Conservation (phyloP, 768 basidiomycete species). For the Boletus tylopilopsis region DNA sequence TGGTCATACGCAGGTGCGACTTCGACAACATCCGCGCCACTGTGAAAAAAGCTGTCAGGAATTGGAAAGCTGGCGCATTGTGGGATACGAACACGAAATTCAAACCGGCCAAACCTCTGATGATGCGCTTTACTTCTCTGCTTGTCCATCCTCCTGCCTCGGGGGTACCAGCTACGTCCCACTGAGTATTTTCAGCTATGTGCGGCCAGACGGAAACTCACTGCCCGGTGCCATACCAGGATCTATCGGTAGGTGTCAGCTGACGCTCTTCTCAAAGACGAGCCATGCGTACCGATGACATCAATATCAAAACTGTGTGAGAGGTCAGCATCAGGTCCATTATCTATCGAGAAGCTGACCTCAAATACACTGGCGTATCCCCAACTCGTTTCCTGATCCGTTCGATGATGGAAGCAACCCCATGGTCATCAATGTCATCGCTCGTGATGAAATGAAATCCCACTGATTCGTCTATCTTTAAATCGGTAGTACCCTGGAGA, state of each 20-base stretch:
- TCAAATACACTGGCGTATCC: constrained; percentile 71
- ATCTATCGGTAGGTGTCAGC: constrained; percentile 39
- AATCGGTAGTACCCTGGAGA: constrained; percentile 22
- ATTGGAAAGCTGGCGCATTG: background rate
- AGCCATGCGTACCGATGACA: constrained; percentile 53
- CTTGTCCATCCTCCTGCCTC: constrained; percentile 85
- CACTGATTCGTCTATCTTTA: constrained; percentile 64
- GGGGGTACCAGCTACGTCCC: constrained; percentile 66
- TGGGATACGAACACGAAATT: constrained; percentile 61
- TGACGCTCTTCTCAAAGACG: background rate
- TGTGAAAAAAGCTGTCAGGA: constrained; percentile 1
- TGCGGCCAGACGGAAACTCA: constrained; percentile 33
- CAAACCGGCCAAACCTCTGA: constrained; percentile 73
- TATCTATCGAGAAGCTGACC: constrained; percentile 28
- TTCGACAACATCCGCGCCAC: constrained; percentile 25
- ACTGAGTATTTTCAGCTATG: background rate
- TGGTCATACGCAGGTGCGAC: constrained; percentile 28
- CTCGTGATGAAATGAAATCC: constrained; percentile 79
- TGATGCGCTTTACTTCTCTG: constrained; percentile 75
- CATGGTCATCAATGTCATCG: constrained; percentile 81
- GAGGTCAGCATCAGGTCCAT: background rate
- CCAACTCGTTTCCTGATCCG: constrained; percentile 73
- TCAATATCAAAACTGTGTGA: constrained; percentile 69
- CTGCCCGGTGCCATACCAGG: constrained; percentile 78
- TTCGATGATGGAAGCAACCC: constrained; percentile 63